phyloP scores from a whole-genome alignment of 2,329 filamentous ascomycete genomes.

The Aspergillus proliferans region DNA sequence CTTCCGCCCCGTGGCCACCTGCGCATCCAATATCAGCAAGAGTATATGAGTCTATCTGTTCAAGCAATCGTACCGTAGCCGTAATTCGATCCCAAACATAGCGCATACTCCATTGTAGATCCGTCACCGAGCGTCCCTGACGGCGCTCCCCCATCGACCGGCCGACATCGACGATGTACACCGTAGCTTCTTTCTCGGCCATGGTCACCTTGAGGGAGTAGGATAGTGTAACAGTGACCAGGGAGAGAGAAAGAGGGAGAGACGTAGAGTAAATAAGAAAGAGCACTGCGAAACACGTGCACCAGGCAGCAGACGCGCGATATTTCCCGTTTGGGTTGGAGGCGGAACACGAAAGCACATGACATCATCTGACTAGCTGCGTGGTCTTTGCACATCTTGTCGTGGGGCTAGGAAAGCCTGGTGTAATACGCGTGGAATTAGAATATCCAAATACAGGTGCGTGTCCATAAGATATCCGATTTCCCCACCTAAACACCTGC shows the following conservation, averaged over 20 bases:
- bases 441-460: background rate
- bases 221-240: background rate
- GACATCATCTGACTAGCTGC: conserved; percentile 24
- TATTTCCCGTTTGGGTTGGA: conserved; percentile 31
- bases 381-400: conserved; percentile 4
- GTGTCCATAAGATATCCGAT: background rate
- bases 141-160: conserved; percentile 71
- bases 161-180: conserved; percentile 87
- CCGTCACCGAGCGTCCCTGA: conserved; percentile 65
- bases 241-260: background rate
- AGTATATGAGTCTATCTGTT: background rate
- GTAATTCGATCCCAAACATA: conserved; percentile 95
- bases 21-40: background rate
- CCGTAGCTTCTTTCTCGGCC: conserved; percentile 86
- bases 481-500: background rate
- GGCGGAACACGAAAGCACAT: conserved; percentile 33
- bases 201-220: conserved; percentile 43
- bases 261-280: background rate
- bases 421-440: conserved; percentile 8
- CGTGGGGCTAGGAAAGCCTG: background rate
- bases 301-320: conserved; percentile 37
- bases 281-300: conserved; percentile 6
- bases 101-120: conserved; percentile 82
- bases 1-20: conserved; percentile 63
- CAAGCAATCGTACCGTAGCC: conserved; percentile 54